These are phyloP conservation scores for Castanospermum australe DNA, from an alignment of 306 rosid species.

Conservation along the genomic window DNA sequence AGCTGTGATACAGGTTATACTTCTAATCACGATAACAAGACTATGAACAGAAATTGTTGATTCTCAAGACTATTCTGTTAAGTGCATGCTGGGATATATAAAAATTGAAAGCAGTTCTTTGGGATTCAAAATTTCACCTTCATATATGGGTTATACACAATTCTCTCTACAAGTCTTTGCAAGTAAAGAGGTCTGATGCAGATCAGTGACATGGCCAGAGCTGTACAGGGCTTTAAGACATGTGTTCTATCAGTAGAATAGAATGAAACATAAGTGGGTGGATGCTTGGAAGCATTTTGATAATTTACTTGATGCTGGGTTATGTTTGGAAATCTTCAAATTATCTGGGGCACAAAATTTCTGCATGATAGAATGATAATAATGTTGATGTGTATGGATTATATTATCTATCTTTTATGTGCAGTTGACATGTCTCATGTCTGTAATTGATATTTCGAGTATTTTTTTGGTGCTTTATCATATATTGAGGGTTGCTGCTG, in stretches of 20 bases:
- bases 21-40: constrained; percentile 72
- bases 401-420: background rate
- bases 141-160: constrained; percentile 30
- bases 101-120: constrained; percentile 47
- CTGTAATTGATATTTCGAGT: background rate
- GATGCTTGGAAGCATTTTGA: constrained; percentile 17
- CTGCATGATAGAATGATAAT: background rate
- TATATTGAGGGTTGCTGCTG: background rate
- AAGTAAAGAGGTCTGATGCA: constrained; percentile 36
- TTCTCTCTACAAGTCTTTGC: constrained; percentile 30
- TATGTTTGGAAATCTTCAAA: constrained; percentile 9
- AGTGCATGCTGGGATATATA: constrained; percentile 46
- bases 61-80: constrained; percentile 51
- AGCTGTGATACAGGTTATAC: constrained; percentile 84
- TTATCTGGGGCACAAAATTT: background rate
- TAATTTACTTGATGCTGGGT: background rate
- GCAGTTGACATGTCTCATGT: background rate
- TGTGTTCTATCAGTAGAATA: constrained; percentile 6
- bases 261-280: constrained; percentile 13
- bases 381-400: background rate
- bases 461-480: background rate
- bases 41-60: constrained; percentile 63
- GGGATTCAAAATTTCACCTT: constrained; percentile 45
- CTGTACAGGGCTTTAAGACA: constrained; percentile 16
- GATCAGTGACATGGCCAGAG: constrained; percentile 39